Conservation (phyloP, 768 basidiomycete species). For the Candolleomyces aberdarensis region DNA sequence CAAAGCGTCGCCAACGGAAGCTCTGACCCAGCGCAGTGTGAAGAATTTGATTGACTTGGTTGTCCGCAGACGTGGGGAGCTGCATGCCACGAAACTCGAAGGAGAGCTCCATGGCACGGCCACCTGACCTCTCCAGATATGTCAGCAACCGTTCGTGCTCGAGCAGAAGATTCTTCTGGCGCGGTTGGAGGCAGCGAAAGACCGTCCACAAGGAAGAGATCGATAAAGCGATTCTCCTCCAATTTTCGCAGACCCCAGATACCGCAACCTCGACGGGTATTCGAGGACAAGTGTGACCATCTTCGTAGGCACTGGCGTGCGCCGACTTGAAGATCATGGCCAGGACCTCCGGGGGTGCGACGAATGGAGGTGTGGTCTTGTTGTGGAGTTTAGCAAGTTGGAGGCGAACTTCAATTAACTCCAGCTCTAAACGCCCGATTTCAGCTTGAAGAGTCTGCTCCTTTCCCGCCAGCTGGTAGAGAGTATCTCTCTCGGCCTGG, state of each 20-base stretch:
- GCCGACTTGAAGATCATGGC: neutral
- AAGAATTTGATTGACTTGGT: neutral
- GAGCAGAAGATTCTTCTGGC: neutral
- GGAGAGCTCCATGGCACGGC: neutral
- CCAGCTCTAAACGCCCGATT: neutral
- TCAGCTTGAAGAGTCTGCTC: neutral
- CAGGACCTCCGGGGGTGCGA: neutral
- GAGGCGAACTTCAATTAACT: neutral
- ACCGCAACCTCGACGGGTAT: neutral
- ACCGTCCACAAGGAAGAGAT: neutral
- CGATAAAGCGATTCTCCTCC: neutral
- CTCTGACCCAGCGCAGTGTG: neutral
- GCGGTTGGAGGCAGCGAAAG: neutral
- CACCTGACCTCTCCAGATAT: neutral
- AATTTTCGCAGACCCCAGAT: neutral
- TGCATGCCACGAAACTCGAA: neutral
- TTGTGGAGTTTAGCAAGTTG: neutral
- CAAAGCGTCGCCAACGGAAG: neutral
- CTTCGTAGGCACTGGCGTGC: neutral
- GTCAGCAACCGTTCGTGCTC: neutral
- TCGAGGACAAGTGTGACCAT: neutral
- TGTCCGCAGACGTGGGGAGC: too few species aligned
- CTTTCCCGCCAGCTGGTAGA: too few species aligned
- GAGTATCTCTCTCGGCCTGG: too few species aligned
- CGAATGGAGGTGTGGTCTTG: neutral